These are phyloP conservation scores for Ophiostoma ulmi DNA, from an alignment of 2,329 filamentous ascomycete genomes.

Conservation along the genomic window DNA sequence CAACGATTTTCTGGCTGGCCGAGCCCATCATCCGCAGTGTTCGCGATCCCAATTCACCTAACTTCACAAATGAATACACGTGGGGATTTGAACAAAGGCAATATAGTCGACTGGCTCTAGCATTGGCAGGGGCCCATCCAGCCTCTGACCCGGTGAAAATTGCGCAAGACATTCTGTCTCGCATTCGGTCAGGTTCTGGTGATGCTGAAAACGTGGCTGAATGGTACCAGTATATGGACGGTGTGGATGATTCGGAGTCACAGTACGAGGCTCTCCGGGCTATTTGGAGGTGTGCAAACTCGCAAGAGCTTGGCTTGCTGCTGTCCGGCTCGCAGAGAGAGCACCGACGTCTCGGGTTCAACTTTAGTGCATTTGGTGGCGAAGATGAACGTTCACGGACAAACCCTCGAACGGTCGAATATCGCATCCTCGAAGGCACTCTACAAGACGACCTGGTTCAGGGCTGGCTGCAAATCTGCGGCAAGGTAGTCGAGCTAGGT, in stretches of 20 bases:
- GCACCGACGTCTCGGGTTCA: constrained; percentile 39
- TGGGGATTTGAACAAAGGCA: constrained; percentile 36
- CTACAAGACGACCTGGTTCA: constrained; percentile 31
- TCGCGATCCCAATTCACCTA: constrained; percentile 37
- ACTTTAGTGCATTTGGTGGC: constrained; percentile 38
- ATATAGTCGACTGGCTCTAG: constrained; percentile 34
- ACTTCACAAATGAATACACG: constrained; percentile 37
- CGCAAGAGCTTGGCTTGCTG: constrained; percentile 35
- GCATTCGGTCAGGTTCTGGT: constrained; percentile 8
- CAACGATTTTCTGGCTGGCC: constrained; percentile 36
- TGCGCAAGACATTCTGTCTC: constrained; percentile 19
- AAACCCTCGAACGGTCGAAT: constrained; percentile 38
- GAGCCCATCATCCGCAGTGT: constrained; percentile 37
- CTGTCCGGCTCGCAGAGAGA: constrained; percentile 35
- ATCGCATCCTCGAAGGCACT: constrained; percentile 39
- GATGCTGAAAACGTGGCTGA: constrained; percentile 24
- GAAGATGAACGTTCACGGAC: constrained; percentile 35
- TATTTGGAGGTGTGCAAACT: constrained; percentile 33
- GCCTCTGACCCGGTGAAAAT: constrained; percentile 15
- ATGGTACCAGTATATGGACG: constrained; percentile 27
- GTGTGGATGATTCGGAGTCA: constrained; percentile 21
- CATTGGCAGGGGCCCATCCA: constrained; percentile 17
- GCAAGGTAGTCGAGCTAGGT: constrained; percentile 33
- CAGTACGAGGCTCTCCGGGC: constrained; percentile 29
- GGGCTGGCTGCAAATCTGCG: constrained; percentile 36